Conservation (phyloP, 164 flowering plant species). For the Vitis rotundifolia region DNA sequence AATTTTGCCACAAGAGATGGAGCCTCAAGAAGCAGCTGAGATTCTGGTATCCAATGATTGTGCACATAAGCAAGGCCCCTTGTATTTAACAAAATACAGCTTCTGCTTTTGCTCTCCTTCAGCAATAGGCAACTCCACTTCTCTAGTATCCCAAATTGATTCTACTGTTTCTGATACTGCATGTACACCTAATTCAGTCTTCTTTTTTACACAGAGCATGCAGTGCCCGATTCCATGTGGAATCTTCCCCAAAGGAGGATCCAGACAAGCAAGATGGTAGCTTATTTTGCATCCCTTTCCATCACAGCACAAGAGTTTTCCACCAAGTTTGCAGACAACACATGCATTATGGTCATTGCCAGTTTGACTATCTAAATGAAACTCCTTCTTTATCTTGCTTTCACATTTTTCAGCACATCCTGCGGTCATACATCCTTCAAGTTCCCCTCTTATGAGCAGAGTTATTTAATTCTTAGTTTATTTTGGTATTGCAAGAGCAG, state of each 20-base stretch:
- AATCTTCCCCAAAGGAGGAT: constrained; percentile 42
- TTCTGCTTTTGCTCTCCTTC: constrained; percentile 47
- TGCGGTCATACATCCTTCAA: constrained; percentile 15
- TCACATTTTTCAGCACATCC: constrained; percentile 21
- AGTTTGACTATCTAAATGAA: constrained; percentile 10
- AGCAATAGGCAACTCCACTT: constrained; percentile 38
- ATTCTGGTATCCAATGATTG: constrained; percentile 68
- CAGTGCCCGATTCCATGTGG: constrained; percentile 61
- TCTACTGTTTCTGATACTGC: constrained; percentile 65
- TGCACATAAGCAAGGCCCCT: constrained; percentile 82
- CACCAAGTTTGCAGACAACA: constrained; percentile 51
- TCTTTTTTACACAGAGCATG: constrained; percentile 47
- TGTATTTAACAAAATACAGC: constrained; percentile 71
- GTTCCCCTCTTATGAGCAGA: constrained; percentile 22
- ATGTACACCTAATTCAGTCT: constrained; percentile 49
- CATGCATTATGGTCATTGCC: constrained; percentile 34
- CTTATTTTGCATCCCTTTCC: constrained; percentile 56
- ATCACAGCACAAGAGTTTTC: constrained; percentile 56
- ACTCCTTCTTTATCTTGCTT: background rate
- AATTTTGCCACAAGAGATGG: constrained; percentile 49
- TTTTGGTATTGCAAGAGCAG: constrained; percentile 21
- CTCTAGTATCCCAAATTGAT: constrained; percentile 62
- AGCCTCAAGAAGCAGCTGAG: constrained; percentile 51
- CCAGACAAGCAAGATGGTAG: constrained; percentile 56
- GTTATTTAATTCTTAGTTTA: constrained; percentile 1